A percentile compares a stretch with the other conserved stretches of the same genome.
Evolutionary conservation across 2,329 filamentous ascomycete genomes (phyloP).

Genomic region (Penicillium sp.): DNA sequence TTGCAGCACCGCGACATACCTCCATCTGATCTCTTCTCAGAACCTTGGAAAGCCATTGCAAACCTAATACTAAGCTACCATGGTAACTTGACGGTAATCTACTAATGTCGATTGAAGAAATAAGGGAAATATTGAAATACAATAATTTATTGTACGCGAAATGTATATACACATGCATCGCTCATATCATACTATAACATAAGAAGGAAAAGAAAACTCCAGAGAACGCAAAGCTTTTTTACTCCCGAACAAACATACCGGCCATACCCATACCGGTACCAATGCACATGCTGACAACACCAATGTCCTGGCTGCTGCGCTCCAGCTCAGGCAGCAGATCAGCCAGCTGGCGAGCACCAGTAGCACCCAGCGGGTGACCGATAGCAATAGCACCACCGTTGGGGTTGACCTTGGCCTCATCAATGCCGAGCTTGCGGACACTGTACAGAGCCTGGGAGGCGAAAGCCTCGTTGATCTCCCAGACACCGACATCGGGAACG

Average conservation of each 20-base stretch:
- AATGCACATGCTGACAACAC: slow-evolving; percentile 90
- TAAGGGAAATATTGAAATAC: too few species aligned
- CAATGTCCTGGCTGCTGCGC: slow-evolving; percentile 70
- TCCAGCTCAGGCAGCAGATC: slow-evolving; percentile 73
- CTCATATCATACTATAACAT: slow-evolving; percentile 24
- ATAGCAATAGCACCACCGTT: slow-evolving; percentile 94
- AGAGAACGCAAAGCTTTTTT: slow-evolving; percentile 24
- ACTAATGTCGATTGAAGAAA: too few species aligned
- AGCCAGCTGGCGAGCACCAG: slow-evolving; percentile 78
- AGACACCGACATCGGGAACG: slow-evolving; percentile 74
- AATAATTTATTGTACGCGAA: slow-evolving; percentile 19
- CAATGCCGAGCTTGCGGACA: slow-evolving; percentile 64
- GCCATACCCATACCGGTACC: slow-evolving; percentile 82
- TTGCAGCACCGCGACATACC: too few species aligned
- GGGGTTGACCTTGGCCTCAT: slow-evolving; percentile 77
- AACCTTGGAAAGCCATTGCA: too few species aligned
- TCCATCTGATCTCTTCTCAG: too few species aligned
- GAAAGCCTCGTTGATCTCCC: slow-evolving; percentile 91
- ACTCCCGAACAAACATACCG: slow-evolving; percentile 68
- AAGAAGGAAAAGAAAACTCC: slow-evolving; percentile 9
- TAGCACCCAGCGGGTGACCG: slow-evolving; percentile 88
- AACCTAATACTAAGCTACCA: too few species aligned
- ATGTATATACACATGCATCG: slow-evolving; percentile 29
- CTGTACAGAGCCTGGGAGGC: slow-evolving; percentile 70
- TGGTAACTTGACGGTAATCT: too few species aligned